Conservation (phyloP, 2,329 filamentous ascomycete genomes). For the Metarhizium sp. region DNA sequence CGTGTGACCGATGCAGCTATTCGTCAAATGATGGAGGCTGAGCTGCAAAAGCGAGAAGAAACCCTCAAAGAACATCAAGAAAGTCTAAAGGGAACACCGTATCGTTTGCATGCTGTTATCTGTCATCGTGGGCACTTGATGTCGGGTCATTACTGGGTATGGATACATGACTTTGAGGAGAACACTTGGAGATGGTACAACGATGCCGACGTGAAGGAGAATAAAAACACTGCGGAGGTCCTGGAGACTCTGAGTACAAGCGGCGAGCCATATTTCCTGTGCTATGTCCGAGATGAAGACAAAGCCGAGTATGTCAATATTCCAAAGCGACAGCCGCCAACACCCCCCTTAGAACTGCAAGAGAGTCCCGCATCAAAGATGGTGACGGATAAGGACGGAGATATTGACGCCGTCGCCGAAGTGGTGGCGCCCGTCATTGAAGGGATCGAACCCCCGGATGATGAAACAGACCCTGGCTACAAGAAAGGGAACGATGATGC, state of each 20-base stretch:
- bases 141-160: constrained; percentile 93
- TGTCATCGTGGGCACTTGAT: constrained; percentile 70
- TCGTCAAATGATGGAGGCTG: constrained; percentile 35
- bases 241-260: constrained; percentile 55
- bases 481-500: not conserved
- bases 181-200: constrained; percentile 91
- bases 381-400: constrained; percentile 15
- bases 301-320: constrained; percentile 45
- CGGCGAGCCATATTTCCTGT: constrained; percentile 75
- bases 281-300: constrained; percentile 65
- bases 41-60: constrained; percentile 23
- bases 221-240: constrained; percentile 56
- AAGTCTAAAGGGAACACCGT: constrained; percentile 56
- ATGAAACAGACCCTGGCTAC: not conserved
- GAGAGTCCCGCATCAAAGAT: constrained; percentile 1
- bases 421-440: not conserved
- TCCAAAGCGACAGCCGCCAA: constrained; percentile 26
- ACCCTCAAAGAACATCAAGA: constrained; percentile 23
- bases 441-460: not conserved
- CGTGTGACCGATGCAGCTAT: constrained; percentile 18
- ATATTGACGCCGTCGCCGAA: constrained; percentile 10
- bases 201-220: constrained; percentile 68
- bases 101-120: constrained; percentile 84
- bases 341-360: constrained; percentile 6
- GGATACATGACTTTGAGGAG: constrained; percentile 81